phyloP scores from a whole-genome alignment of 1,284 basidiomycete genomes.

The Boletus semigastroideus region DNA sequence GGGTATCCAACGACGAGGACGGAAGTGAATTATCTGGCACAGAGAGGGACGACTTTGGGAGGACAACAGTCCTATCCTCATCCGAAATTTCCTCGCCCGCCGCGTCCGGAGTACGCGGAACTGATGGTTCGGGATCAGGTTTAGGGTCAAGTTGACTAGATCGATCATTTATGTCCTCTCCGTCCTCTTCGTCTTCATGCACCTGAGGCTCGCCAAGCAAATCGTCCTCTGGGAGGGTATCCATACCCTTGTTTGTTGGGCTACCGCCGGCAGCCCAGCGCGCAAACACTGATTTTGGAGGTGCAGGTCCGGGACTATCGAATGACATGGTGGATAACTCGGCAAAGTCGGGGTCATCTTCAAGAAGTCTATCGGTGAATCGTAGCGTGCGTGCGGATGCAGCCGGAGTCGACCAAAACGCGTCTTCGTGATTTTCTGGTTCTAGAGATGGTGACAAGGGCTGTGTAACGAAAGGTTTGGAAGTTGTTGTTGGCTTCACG shows the following conservation, averaged over 20 bases:
- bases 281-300: slow-evolving; percentile 32
- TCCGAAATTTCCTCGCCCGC: slow-evolving; percentile 23
- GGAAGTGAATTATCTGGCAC: slow-evolving; percentile 6
- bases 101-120: slow-evolving; percentile 1
- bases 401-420: slow-evolving; percentile 61
- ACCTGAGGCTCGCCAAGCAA: slow-evolving; percentile 5
- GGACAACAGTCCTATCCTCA: slow-evolving; percentile 34
- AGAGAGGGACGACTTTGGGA: slow-evolving; percentile 22
- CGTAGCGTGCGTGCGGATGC: slow-evolving; percentile 54
- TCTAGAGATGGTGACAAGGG: slow-evolving; percentile 21
- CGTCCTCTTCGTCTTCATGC: slow-evolving; percentile 1
- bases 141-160: slow-evolving; percentile 12
- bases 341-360: slow-evolving; percentile 59
- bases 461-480: slow-evolving; percentile 8
- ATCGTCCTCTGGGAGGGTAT: slow-evolving; percentile 5
- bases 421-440: slow-evolving; percentile 45
- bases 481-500: slow-evolving; percentile 10
- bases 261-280: slow-evolving; percentile 16
- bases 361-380: slow-evolving; percentile 60
- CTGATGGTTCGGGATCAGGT: background rate
- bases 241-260: slow-evolving; percentile 9
- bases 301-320: slow-evolving; percentile 43
- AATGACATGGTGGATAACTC: slow-evolving; percentile 55
- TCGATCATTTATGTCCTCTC: slow-evolving; percentile 11
- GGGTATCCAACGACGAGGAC: slow-evolving; percentile 4